Evolutionary conservation across 305 asterid genomes (phyloP).

Genomic region (Fraxinus floribunda): DNA sequence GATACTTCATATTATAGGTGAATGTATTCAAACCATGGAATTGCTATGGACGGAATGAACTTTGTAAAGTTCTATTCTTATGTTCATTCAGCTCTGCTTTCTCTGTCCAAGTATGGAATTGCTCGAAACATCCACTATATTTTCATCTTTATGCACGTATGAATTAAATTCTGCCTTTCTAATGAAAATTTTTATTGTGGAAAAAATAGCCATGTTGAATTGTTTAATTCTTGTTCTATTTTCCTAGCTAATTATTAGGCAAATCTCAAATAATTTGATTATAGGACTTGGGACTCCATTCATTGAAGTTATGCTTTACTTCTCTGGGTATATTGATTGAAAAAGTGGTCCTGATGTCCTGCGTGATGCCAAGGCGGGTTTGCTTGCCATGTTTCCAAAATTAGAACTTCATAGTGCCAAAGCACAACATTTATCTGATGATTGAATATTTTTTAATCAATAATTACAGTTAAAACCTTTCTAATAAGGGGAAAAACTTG

Average conservation of each 20-base stretch:
- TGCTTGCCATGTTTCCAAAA: not conserved
- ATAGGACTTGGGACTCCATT: not conserved
- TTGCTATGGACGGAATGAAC: not conserved
- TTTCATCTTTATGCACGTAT: not conserved
- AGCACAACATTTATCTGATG: not conserved
- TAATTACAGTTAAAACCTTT: not conserved
- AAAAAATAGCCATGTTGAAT: not conserved
- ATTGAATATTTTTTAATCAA: not conserved
- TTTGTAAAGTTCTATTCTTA: not conserved
- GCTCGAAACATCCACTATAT: not conserved
- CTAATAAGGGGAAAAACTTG: not conserved
- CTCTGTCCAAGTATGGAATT: not conserved
- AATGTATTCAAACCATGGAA: not conserved
- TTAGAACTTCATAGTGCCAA: not conserved
- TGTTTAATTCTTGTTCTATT: not conserved
- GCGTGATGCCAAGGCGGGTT: not conserved
- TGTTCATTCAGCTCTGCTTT: not conserved
- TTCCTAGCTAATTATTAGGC: not conserved
- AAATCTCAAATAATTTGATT: not conserved
- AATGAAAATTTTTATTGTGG: not conserved
- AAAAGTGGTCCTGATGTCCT: not conserved
- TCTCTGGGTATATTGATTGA: not conserved
- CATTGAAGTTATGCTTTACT: not conserved
- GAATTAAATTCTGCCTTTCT: not conserved
- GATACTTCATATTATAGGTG: not conserved